Evolutionary conservation across 2,329 filamentous ascomycete species (phyloP).

Genomic region (Ascosphaera apis): DNA sequence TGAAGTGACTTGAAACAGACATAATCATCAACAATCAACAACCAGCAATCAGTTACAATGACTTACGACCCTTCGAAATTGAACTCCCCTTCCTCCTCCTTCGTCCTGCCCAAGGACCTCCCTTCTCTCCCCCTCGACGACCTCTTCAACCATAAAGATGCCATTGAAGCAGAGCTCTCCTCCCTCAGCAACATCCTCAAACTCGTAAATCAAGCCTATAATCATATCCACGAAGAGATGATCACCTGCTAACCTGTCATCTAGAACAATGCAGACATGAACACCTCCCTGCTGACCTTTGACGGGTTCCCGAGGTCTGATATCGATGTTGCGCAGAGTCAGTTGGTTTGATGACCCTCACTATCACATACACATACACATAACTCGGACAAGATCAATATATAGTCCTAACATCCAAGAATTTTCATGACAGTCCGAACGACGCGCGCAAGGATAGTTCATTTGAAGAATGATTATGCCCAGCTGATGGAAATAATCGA

Average conservation of each 20-base stretch:
- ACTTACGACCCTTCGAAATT: no score
- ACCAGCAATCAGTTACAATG: no score
- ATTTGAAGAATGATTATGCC: constrained; percentile 82
- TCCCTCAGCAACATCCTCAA: constrained; percentile 70
- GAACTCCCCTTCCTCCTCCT: no score
- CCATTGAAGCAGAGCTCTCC: constrained; percentile 65
- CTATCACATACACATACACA: no score
- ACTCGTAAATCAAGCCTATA: constrained; percentile 46
- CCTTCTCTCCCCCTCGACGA: constrained; percentile 55
- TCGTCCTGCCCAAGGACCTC: no score
- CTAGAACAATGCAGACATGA: constrained; percentile 90
- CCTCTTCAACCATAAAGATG: constrained; percentile 64
- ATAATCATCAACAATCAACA: no score
- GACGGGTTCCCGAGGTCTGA: constrained; percentile 88
- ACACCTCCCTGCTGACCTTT: constrained; percentile 59
- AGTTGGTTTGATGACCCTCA: constrained; percentile 7
- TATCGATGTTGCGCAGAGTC: constrained; percentile 87
- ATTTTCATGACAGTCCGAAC: no score
- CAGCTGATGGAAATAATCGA: constrained; percentile 66
- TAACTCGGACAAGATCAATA: no score
- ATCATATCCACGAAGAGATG: no score
- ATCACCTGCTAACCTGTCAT: no score
- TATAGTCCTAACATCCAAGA: no score
- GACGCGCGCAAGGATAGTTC: constrained; percentile 74
- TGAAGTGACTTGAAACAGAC: no score